Evolutionary conservation across 306 rosid genomes (phyloP).

Genomic region (Trifolium repens): DNA sequence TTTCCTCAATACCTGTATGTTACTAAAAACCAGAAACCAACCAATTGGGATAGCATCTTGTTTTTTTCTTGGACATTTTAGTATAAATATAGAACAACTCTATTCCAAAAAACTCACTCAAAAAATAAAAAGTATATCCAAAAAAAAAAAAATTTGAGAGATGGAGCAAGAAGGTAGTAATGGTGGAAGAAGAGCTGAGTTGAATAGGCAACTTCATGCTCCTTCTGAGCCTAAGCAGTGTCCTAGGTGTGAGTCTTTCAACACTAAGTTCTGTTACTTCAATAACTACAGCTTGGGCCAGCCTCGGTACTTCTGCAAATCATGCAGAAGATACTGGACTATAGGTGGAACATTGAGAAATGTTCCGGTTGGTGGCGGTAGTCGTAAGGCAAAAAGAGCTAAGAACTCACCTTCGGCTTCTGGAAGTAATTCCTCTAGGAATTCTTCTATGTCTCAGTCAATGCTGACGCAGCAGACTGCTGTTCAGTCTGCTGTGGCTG

Average conservation of each 20-base stretch:
- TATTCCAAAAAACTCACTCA: not conserved
- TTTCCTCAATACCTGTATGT: not conserved
- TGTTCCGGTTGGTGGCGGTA: conserved; percentile 68
- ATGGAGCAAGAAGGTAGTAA: conserved; percentile 41
- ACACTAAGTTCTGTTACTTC: conserved; percentile 75
- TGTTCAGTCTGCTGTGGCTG: not conserved
- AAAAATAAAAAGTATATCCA: not conserved
- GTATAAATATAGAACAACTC: conserved; percentile 31
- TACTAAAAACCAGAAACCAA: conserved; percentile 2
- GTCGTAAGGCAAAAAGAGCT: conserved; percentile 56
- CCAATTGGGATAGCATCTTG: not conserved
- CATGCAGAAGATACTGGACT: conserved; percentile 74
- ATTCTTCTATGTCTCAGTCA: conserved; percentile 20
- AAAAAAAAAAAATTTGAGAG: not conserved
- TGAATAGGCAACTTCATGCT: conserved; percentile 1
- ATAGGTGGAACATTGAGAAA: conserved; percentile 71
- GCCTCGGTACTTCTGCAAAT: conserved; percentile 68
- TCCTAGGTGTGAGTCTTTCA: conserved; percentile 63
- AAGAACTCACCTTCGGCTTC: conserved; percentile 3
- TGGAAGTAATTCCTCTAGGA: not conserved
- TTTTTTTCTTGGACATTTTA: not conserved
- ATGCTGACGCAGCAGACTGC: not conserved
- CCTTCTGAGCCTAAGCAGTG: conserved; percentile 36
- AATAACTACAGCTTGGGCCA: conserved; percentile 70
- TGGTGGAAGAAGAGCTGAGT: conserved; percentile 28